Percentiles rank a stretch among this genome's conserved stretches.
These are phyloP conservation scores for Karstenula rhodostoma DNA, from an alignment of 2,329 filamentous ascomycete species.

Conservation along the genomic window DNA sequence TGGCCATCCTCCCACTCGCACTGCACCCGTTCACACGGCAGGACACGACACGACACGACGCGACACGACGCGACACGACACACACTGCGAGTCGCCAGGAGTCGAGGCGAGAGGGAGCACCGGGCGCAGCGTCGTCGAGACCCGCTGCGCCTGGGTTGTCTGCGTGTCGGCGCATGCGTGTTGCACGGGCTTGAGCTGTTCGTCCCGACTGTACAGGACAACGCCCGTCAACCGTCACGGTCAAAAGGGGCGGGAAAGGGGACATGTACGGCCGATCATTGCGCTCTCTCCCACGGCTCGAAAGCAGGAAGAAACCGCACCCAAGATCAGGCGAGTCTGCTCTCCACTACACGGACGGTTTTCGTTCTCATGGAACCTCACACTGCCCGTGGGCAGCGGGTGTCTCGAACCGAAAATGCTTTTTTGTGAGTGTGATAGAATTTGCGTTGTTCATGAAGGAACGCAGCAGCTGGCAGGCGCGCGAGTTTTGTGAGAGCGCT, in stretches of 20 bases:
- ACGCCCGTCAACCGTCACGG: too few species aligned
- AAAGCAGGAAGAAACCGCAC: slow-evolving; percentile 63
- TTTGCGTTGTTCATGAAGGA: slow-evolving; percentile 66
- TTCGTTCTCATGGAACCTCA: slow-evolving; percentile 64
- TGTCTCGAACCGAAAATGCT: slow-evolving; percentile 64
- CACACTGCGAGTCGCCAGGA: not conserved
- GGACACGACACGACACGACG: too few species aligned
- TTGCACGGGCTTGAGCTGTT: too few species aligned
- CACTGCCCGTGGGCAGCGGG: slow-evolving; percentile 47
- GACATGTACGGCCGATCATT: slow-evolving; percentile 66
- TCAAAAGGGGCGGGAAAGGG: not conserved
- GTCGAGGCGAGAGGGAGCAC: too few species aligned
- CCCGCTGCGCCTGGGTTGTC: too few species aligned
- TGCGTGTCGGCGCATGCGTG: too few species aligned
- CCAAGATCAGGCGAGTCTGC: slow-evolving; percentile 62
- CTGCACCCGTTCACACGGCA: not conserved
- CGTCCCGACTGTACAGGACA: too few species aligned
- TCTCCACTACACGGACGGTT: slow-evolving; percentile 67
- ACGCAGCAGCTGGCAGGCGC: slow-evolving; percentile 44
- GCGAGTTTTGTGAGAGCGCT: slow-evolving; percentile 36
- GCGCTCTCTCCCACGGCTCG: slow-evolving; percentile 62
- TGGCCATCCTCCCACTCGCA: too few species aligned
- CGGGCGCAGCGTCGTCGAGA: too few species aligned
- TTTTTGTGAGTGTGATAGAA: slow-evolving; percentile 61
- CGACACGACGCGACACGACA: too few species aligned